These are phyloP conservation scores for Fusarium devonianum DNA, from an alignment of 2,329 filamentous ascomycete species.

Conservation along the genomic window DNA sequence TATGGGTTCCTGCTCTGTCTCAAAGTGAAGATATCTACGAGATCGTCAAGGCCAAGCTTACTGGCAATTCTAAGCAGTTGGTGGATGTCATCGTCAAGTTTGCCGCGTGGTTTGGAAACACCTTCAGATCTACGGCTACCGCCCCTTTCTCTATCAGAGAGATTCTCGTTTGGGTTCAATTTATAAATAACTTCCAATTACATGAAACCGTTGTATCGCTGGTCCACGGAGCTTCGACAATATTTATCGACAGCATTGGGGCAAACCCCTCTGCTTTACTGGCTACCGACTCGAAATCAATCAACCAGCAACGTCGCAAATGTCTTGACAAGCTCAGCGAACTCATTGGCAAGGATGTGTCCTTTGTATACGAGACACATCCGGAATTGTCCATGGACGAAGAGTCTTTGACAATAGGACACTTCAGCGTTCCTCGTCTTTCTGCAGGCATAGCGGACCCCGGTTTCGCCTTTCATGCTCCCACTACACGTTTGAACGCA, in stretches of 20 bases:
- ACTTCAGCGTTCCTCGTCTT: conserved; percentile 70
- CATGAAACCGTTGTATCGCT: conserved; percentile 56
- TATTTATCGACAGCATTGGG: conserved; percentile 94
- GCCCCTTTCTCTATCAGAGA: conserved; percentile 90
- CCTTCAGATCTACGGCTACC: conserved; percentile 76
- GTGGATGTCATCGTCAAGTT: conserved; percentile 81
- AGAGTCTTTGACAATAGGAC: conserved; percentile 69
- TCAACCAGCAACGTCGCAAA: conserved; percentile 72
- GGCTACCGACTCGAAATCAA: conserved; percentile 71
- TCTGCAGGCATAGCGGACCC: conserved; percentile 50
- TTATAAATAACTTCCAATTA: conserved; percentile 74
- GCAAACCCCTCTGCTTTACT: conserved; percentile 92
- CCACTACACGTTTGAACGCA: conserved; percentile 87
- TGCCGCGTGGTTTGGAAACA: conserved; percentile 88
- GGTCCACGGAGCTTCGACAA: conserved; percentile 90
- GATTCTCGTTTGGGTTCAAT: conserved; percentile 90
- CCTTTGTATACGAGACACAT: conserved; percentile 68
- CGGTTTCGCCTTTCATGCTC: conserved; percentile 76
- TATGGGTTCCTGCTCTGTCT: conserved; percentile 92
- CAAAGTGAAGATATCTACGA: conserved; percentile 85
- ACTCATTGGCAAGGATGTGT: conserved; percentile 70
- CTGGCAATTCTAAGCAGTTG: conserved; percentile 59
- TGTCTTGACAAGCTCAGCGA: conserved; percentile 77
- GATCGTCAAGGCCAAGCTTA: conserved; percentile 82
- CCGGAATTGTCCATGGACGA: conserved; percentile 65